Evolutionary conservation across 2,329 filamentous ascomycete species (phyloP).

Genomic region (Fusarium bulbicola): DNA sequence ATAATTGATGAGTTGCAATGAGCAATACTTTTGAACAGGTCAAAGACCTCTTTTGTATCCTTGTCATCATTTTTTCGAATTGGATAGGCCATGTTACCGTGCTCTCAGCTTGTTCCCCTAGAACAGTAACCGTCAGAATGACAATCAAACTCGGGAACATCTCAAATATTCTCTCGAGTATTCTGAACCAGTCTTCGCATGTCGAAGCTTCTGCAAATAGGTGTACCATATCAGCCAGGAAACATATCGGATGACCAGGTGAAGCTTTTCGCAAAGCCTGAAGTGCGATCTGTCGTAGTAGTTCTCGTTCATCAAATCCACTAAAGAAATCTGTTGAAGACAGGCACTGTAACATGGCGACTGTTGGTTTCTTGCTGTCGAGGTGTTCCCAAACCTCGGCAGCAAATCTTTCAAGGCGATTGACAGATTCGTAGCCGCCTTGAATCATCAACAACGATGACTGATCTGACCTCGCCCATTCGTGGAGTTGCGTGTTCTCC

Average conservation of each 20-base stretch:
- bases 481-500: neutral
- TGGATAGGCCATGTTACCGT: accelerated
- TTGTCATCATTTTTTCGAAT: accelerated
- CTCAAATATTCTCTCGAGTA: neutral
- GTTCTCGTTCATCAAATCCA: neutral
- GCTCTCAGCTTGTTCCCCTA: neutral
- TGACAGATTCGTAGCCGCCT: neutral
- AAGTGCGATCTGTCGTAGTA: neutral
- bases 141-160: neutral
- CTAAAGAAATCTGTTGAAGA: accelerated
- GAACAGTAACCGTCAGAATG: neutral
- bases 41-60: accelerated
- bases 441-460: neutral
- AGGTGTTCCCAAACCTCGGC: accelerated
- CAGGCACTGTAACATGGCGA: accelerated
- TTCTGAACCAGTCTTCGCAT: neutral
- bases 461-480: neutral
- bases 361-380: neutral
- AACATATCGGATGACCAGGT: accelerated
- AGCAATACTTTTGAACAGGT: accelerated
- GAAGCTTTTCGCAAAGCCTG: neutral
- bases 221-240: neutral
- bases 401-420: neutral
- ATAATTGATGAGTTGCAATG: neutral
- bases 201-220: neutral